Base-by-base conservation (phyloP, 768 basidiomycete species). In the Mrakia hoshinonis region DNA sequence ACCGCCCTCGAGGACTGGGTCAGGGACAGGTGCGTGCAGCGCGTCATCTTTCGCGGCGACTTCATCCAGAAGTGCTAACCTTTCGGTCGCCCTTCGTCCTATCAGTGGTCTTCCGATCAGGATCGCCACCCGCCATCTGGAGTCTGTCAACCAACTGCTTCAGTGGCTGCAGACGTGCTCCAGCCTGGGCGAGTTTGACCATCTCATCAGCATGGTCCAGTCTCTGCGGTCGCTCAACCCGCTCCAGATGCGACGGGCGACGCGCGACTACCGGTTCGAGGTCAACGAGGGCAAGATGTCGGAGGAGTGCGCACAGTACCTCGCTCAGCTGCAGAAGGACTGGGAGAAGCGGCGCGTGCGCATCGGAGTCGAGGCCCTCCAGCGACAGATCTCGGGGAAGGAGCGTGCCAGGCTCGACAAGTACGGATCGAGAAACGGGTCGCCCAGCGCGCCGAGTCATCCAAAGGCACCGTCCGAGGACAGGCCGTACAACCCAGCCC, bases 321-420 rank as follows among this genome's bases (percentile, higher is more conserved):
- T 98, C 34, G 89, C 87, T 3, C 95, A 98, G 76, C 82, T 99
- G 11, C 94, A 97, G 80, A 94, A 91, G 77, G 94, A 98, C 78
- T 99, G 95, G 95, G 95, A 99, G 79, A 83, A 91, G 69, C 89
- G 91, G 78, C 84, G 92, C 54, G 87, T 94, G 39, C 90, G 91
- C 77, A 82, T 90, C 39, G 90, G 91, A 4, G 91, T 95, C 11
- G 88, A 91, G 76, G 87, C 88, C 11, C 81, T 92, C 43, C 87
- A 89, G 72, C 89, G 87, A 80, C 90, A 92, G 85, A 89, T 91
- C 3, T 68, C 67, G 38, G 67, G 54, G 36, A 67, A 73, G 67
- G 49, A 73, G 49, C 55, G 62, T 11, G 55, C 36, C 1, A 24
- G 67, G 12, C 20, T 70, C 43, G 71, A 67, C 13, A 48, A 46